Percentiles rank a stretch among this genome's conserved stretches.
These are phyloP conservation scores for Gonium pectorale DNA, from an alignment of 139 green algal species.

Conservation along the genomic window DNA sequence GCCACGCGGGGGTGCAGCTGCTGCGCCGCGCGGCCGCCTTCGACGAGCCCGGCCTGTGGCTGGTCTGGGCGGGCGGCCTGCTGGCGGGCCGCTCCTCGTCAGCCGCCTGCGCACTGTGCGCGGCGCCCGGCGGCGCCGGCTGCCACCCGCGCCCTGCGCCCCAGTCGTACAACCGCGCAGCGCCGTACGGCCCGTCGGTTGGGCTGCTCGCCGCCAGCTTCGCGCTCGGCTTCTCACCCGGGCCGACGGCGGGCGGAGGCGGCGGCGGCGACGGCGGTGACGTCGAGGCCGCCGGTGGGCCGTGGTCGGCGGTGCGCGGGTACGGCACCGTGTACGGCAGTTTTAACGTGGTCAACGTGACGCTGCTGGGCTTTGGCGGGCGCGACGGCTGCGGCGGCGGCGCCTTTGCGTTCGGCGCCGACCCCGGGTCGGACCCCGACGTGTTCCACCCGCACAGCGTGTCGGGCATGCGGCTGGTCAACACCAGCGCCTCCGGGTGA, in stretches of 20 bases:
- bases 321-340: constrained; percentile 58
- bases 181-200: neutral
- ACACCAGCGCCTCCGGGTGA: constrained; percentile 15
- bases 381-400: constrained; percentile 12
- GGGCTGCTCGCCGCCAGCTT: constrained; percentile 53
- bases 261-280: too few species aligned
- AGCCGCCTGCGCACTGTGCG: constrained; percentile 51
- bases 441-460: constrained; percentile 66
- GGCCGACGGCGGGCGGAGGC: too few species aligned
- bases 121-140: constrained; percentile 1
- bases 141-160: constrained; percentile 53
- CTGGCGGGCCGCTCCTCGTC: constrained; percentile 4
- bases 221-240: constrained; percentile 57
- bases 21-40: constrained; percentile 37
- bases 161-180: constrained; percentile 54
- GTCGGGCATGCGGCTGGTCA: constrained; percentile 26
- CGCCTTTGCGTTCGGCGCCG: constrained; percentile 57
- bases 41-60: neutral
- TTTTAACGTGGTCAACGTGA: constrained; percentile 20
- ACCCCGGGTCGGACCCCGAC: constrained; percentile 54
- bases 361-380: constrained; percentile 61
- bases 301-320: constrained; percentile 55
- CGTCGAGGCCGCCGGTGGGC: constrained; percentile 44
- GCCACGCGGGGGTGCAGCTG: constrained; percentile 54
- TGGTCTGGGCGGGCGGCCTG: constrained; percentile 44